Base-by-base conservation (phyloP, 2,329 filamentous ascomycete genomes). In the Chaetomiaceae sp. region DNA sequence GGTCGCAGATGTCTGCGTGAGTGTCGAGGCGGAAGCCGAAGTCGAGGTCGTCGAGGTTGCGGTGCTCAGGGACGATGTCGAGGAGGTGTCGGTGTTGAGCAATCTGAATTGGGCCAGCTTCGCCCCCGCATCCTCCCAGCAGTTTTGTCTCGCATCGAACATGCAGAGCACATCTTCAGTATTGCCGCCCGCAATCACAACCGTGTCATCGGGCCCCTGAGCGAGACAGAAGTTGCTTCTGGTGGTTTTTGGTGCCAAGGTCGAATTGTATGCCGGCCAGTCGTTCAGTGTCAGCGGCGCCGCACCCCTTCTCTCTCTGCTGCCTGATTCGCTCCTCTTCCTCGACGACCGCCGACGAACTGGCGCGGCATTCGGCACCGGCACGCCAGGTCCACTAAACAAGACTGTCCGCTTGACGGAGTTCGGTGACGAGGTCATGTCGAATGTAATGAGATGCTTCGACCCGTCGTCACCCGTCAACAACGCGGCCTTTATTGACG, bases 221-320 rank as follows among this genome's bases (percentile, higher is more conserved):
- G 89, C 86, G 14, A 95, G 63, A 0, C 86, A 83, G 59, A 81
- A 94, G 38, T 80, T 78, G n/a, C 72, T 72, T 54, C 89, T 76
- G 6, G 73, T 79, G 8, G 66, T 70, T 1, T 68, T 76, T 0
- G 90, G 86, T 0, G 86, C 90, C 34, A 83, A 66, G 1, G 82
- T 84, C 42, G 70, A 74, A 65, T 96, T 90, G 65, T 96, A 96
- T 3, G 72, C 60, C 2, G 90, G 89, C 80, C 88, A 94, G 58
- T 81, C 70, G 18, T 68, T 68, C 20, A 82, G 61, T 1, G 79
- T 81, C 24, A 86, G 64, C 14, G 57, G 73, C 69, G 52, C 76
- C 66, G 45, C 55, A 49, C 42, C 51, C 38, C 52, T 55, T 32
- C 52, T 49, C 32, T 43, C 45, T 14, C 42, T 45, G 15, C 39